These are phyloP conservation scores for Hevea brasiliensis DNA, from an alignment of 345 rosid genomes.

Conservation along the genomic window DNA sequence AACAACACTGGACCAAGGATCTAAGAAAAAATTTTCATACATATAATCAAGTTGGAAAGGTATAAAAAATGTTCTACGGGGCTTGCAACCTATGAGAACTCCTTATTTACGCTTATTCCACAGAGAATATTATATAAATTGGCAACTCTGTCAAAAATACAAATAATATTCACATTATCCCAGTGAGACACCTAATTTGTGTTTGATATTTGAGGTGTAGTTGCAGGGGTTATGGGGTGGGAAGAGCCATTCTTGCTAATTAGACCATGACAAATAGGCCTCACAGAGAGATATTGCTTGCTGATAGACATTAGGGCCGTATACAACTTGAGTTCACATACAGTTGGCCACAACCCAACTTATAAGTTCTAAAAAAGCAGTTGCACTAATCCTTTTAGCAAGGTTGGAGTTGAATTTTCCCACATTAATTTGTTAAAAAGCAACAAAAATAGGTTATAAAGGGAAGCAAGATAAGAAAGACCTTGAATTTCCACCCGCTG, in stretches of 20 bases:
- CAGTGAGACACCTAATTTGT: background rate
- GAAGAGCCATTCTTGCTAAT: background rate
- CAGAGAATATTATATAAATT: background rate
- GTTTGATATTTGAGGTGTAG: background rate
- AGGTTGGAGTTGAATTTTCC: background rate
- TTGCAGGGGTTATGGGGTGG: no score
- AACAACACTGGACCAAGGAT: background rate
- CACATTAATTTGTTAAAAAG: background rate
- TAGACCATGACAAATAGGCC: background rate
- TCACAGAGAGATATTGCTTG: background rate
- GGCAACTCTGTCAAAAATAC: background rate
- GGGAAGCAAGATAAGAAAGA: constrained; percentile 11
- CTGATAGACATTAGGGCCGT: background rate
- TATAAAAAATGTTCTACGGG: background rate
- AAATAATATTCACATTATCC: background rate
- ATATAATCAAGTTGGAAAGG: no score
- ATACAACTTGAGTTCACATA: background rate
- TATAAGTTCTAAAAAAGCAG: background rate
- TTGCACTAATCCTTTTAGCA: background rate
- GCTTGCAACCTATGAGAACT: background rate
- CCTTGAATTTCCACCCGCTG: constrained; percentile 93
- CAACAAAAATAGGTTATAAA: background rate
- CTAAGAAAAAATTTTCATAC: background rate
- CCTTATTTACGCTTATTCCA: background rate
- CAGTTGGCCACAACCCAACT: background rate